A percentile compares a stretch with the other conserved stretches of the same genome.
phyloP scores from a whole-genome alignment of 352 stramenopile genomes.

The Phytophthora pini region DNA sequence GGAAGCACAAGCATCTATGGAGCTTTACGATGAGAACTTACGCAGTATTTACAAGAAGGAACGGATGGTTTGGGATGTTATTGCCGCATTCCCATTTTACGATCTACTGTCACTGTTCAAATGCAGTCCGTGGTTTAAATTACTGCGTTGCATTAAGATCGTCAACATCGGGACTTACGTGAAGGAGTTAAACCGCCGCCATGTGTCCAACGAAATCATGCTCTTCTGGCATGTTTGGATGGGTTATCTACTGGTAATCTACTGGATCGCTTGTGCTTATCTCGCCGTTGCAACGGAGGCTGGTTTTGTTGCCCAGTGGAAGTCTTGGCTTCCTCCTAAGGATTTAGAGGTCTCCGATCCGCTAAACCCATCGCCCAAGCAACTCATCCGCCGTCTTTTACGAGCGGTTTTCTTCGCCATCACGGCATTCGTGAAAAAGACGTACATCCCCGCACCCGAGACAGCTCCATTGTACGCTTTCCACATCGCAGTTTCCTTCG shows the following conservation, averaged over 20 bases:
- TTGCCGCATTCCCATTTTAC: constrained; percentile 58
- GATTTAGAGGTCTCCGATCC: constrained; percentile 15
- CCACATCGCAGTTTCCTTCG: constrained; percentile 47
- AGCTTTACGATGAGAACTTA: constrained; percentile 56
- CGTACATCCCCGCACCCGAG: constrained; percentile 41
- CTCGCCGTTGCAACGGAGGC: constrained; percentile 36
- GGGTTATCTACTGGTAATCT: constrained; percentile 51
- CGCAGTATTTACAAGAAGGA: constrained; percentile 45
- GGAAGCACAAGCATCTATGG: constrained; percentile 48
- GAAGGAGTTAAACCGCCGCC: constrained; percentile 56
- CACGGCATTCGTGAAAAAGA: constrained; percentile 51
- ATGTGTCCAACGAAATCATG: constrained; percentile 56
- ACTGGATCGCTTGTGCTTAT: constrained; percentile 61
- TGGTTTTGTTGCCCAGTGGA: constrained; percentile 25
- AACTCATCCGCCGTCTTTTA: constrained; percentile 41
- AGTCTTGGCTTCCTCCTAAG: constrained; percentile 47
- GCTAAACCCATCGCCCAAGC: neutral
- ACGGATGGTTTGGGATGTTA: constrained; percentile 44
- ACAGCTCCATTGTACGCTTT: constrained; percentile 40
- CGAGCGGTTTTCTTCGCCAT: constrained; percentile 53
- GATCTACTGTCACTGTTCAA: constrained; percentile 57
- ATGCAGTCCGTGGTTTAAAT: constrained; percentile 36
- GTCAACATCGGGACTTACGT: constrained; percentile 62
- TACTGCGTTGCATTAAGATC: constrained; percentile 61
- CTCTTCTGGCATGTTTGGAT: constrained; percentile 47